These are phyloP conservation scores for Chlorella sorokiniana DNA, from an alignment of 139 green algal species.

Conservation along the genomic window DNA sequence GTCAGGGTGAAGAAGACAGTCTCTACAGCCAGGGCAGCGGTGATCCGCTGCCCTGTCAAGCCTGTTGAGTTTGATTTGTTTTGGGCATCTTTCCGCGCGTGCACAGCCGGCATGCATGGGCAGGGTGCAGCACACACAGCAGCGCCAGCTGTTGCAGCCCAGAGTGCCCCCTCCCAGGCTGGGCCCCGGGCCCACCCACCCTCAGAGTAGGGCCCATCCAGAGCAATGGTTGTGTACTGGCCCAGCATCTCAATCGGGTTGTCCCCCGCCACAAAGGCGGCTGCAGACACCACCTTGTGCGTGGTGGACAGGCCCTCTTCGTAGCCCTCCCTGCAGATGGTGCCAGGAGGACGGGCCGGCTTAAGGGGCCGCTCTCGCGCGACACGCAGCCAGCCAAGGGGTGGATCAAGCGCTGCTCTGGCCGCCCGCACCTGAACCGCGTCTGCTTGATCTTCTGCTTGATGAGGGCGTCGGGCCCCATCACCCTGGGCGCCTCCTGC, in stretches of 20 bases:
- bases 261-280: constrained; percentile 80
- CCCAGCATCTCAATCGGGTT: constrained; percentile 92
- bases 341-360: neutral
- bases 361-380: too few species aligned
- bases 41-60: constrained; percentile 25
- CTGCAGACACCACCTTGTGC: constrained; percentile 58
- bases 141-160: neutral
- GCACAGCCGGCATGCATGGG: neutral
- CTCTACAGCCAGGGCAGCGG: constrained; percentile 17
- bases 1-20: constrained; percentile 31
- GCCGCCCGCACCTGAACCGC: constrained; percentile 38
- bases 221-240: constrained; percentile 56
- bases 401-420: neutral
- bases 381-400: neutral
- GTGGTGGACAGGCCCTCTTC: constrained; percentile 87
- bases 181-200: neutral
- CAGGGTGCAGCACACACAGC: neutral
- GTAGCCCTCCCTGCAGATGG: constrained; percentile 80
- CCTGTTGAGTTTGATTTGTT: constrained; percentile 50
- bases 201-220: constrained; percentile 41
- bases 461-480: constrained; percentile 84
- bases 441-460: constrained; percentile 78
- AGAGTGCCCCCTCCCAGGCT: neutral
- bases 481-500: constrained; percentile 52
- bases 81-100: constrained; percentile 11